Percentiles rank a stretch among this genome's conserved stretches.
phyloP scores from a whole-genome alignment of 2,329 filamentous ascomycete genomes.

The Hortaea werneckii region DNA sequence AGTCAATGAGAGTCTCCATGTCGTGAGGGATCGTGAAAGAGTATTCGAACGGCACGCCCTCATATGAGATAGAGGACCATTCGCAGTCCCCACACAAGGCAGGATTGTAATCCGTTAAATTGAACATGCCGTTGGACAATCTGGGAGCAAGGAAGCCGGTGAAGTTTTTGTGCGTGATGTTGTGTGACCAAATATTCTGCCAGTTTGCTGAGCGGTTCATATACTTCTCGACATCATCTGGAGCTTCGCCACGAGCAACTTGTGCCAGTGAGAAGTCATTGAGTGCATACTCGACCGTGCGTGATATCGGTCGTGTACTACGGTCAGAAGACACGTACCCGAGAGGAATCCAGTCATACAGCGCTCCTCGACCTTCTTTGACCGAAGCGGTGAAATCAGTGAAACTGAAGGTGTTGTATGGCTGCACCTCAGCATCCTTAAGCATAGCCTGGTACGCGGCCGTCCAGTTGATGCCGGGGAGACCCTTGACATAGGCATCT shows the following conservation, averaged over 20 bases:
- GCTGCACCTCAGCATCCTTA: conserved; percentile 25
- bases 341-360: conserved; percentile 34
- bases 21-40: conserved; percentile 36
- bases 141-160: conserved; percentile 22
- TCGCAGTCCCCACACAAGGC: conserved; percentile 33
- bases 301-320: conserved; percentile 29
- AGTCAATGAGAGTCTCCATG: conserved; percentile 30
- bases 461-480: conserved; percentile 24
- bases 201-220: conserved; percentile 30
- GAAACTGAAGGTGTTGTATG: conserved; percentile 21
- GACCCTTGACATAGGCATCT: conserved; percentile 26
- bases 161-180: conserved; percentile 27
- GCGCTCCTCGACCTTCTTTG: conserved; percentile 33
- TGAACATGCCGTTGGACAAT: conserved; percentile 18
- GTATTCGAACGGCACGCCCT: conserved; percentile 27
- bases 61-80: conserved; percentile 33
- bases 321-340: conserved; percentile 30
- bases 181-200: conserved; percentile 32
- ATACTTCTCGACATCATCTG: conserved; percentile 30
- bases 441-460: conserved; percentile 25
- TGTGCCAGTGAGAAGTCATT: conserved; percentile 35
- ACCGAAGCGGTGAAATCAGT: conserved; percentile 25
- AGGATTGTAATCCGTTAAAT: conserved; percentile 30
- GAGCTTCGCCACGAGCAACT: conserved; percentile 31
- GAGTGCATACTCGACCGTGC: conserved; percentile 34